Evolutionary conservation across 1,139 yeast genomes (phyloP), one percentile per base, ranked within the genome.

Genomic region (Torulaspora globosa): DNA sequence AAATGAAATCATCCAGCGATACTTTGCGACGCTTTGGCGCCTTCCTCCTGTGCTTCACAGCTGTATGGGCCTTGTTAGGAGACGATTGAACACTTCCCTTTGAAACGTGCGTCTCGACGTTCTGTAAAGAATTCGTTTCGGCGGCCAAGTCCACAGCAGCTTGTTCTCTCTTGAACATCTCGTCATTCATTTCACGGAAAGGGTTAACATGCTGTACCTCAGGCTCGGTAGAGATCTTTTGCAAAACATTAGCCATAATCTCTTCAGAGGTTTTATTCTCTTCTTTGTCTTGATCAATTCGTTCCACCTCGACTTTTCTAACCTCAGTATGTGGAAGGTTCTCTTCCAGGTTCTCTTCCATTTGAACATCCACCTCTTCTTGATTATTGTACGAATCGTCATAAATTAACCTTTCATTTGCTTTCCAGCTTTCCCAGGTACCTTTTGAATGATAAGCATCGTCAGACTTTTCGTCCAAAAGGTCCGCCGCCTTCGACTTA

Each of bases 1-100:
- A 84, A 60, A 87, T 86, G 73, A 90, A 92, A 69, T 92, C 97
- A 66, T 92, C 97, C 55, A 92, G 76, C 0, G 97, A 97, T 49
- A 90, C 84, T 69, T 88, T 88, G 44, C 73, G 74, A 47, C 74
- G 66, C 47, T 59, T 63, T 2, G 59, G 44, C 1, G 54, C 41
- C 39, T 52, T 63, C 47, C 50, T 61, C 43, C 56, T 57, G 33
- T 56, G 63, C 45, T 50, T 59, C 1, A 43, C 43, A 15, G 51
- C 43, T 3, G 50, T 29, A 12, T 57, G 59, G n/a, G 58, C 46
- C 40, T 54, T 55, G 27, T 55, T 54, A 11, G 65, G 63, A 1
- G 62, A 55, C 9, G 45, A 34, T 27, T 47, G 48, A 10, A 44
- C 23, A 18, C 46, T 41, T n/a, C 38, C 43, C 21, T 40, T 44